Percentiles rank a stretch among this genome's conserved stretches.
These are phyloP conservation scores for Tetrastigma voinierianum DNA, from an alignment of 164 flowering plant species.

Conservation along the genomic window DNA sequence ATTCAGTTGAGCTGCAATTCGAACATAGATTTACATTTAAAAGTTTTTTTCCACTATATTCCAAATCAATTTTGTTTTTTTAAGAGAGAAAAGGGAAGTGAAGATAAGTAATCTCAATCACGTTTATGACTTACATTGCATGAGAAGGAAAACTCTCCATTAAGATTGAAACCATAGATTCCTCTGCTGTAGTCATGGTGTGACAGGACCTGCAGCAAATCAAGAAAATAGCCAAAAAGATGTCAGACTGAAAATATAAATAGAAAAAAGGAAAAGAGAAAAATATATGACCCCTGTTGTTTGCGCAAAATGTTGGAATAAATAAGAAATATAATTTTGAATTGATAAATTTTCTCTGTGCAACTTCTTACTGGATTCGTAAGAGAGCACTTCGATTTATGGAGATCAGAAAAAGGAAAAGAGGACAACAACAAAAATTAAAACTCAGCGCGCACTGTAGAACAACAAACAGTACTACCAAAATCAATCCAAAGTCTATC, in stretches of 20 bases:
- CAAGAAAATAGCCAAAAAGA: slow-evolving; percentile 2
- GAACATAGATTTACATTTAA: no score
- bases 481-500: not conserved
- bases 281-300: no score
- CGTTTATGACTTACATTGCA: slow-evolving; percentile 65
- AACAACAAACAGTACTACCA: not conserved
- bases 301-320: no score
- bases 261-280: not conserved
- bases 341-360: no score
- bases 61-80: not conserved
- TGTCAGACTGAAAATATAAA: not conserved
- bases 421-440: no score
- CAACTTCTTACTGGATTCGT: no score
- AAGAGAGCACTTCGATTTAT: no score
- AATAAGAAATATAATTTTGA: no score
- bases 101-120: not conserved
- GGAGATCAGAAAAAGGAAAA: no score
- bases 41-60: not conserved
- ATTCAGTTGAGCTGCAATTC: no score
- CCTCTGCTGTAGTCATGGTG: slow-evolving; percentile 91
- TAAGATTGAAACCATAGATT: slow-evolving; percentile 76
- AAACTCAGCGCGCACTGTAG: no score
- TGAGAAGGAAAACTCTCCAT: slow-evolving; percentile 77
- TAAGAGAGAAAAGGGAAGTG: not conserved
- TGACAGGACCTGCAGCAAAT: slow-evolving; percentile 79